These are phyloP conservation scores for Fusarium oxysporum DNA, from an alignment of 2,329 filamentous ascomycete genomes.

Conservation along the genomic window DNA sequence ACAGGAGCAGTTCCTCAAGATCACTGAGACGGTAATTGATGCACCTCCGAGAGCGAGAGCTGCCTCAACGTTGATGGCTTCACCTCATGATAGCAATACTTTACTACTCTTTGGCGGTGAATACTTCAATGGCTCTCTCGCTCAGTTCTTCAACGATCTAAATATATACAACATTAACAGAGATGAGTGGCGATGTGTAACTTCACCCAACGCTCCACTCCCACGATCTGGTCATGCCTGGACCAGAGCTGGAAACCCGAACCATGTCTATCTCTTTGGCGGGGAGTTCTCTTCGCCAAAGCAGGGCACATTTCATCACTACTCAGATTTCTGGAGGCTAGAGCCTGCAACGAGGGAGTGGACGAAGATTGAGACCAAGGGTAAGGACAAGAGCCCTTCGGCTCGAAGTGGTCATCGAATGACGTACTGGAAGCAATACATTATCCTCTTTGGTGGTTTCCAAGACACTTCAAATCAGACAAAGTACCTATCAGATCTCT, in stretches of 20 bases:
- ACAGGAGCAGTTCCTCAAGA: conserved; percentile 93
- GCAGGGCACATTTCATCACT: conserved; percentile 98
- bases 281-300: conserved; percentile 97
- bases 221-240: conserved; percentile 94
- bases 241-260: conserved; percentile 87
- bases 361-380: conserved; percentile 85
- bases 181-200: conserved; percentile 91
- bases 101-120: conserved; percentile 94
- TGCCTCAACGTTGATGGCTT: conserved; percentile 85
- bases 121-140: conserved; percentile 92
- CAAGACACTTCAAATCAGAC: conserved; percentile 97
- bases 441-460: conserved; percentile 95
- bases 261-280: conserved; percentile 90
- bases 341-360: conserved; percentile 89
- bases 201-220: conserved; percentile 89
- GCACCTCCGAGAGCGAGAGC: conserved; percentile 81
- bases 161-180: conserved; percentile 81
- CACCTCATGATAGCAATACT: conserved; percentile 87
- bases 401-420: conserved; percentile 93
- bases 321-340: conserved; percentile 97
- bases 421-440: conserved; percentile 97
- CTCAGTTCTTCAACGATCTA: conserved; percentile 76
- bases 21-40: conserved; percentile 81
- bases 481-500: conserved; percentile 92
- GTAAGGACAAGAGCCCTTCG: conserved; percentile 81